These are phyloP conservation scores for Asterophora lycoperdoides DNA, from an alignment of 768 basidiomycete genomes.

Conservation along the genomic window DNA sequence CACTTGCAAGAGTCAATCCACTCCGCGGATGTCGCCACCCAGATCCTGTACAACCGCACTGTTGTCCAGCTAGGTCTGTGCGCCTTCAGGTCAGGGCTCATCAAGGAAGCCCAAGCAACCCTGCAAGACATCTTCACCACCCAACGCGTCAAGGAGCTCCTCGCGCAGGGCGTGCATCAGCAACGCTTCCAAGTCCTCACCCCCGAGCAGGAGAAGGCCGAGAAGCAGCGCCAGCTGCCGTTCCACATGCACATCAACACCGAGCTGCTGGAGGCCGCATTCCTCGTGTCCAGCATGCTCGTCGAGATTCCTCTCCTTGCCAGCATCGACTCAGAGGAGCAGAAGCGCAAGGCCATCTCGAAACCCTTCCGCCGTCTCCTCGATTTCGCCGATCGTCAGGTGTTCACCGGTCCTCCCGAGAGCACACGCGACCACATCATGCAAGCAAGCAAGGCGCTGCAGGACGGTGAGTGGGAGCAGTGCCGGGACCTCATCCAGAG, in stretches of 20 bases:
- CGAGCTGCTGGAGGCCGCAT: constrained; percentile 94
- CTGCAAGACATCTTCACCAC: constrained; percentile 95
- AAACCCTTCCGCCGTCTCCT: constrained; percentile 93
- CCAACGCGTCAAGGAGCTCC: constrained; percentile 93
- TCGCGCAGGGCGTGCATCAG: constrained; percentile 95
- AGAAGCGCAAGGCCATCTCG: constrained; percentile 89
- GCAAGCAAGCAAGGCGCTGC: constrained; percentile 96
- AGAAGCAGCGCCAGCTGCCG: constrained; percentile 91
- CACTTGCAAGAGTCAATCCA: constrained; percentile 96
- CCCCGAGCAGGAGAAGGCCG: constrained; percentile 95
- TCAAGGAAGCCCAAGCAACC: constrained; percentile 89
- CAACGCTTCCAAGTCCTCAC: constrained; percentile 83
- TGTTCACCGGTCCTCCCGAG: constrained; percentile 98
- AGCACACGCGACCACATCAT: constrained; percentile 98
- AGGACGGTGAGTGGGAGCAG: constrained; percentile 96
- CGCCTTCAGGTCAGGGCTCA: constrained; percentile 92
- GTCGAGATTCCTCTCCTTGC: constrained; percentile 95
- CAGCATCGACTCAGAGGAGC: constrained; percentile 90
- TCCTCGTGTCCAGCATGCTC: constrained; percentile 97
- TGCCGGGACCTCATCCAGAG: constrained; percentile 90
- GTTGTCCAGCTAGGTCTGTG: constrained; percentile 96
- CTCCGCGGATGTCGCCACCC: constrained; percentile 93
- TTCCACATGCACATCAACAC: constrained; percentile 99
- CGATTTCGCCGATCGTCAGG: constrained; percentile 95
- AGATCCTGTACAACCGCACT: constrained; percentile 96